These are phyloP conservation scores for Ambrosia hybrid DNA, from an alignment of 140 eudicot genomes.

Conservation along the genomic window DNA sequence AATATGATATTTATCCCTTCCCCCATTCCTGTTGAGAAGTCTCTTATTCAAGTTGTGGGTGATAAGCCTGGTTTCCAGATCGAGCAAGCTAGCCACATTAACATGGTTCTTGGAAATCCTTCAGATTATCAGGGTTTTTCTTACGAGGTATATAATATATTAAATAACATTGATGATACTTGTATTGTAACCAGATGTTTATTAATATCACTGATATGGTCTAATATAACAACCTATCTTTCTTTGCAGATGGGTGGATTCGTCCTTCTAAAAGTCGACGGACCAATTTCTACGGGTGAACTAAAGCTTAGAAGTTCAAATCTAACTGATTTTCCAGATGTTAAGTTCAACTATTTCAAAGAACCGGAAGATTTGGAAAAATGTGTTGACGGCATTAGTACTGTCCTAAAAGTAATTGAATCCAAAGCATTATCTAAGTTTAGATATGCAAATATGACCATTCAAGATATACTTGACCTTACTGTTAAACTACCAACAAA, in stretches of 20 bases:
- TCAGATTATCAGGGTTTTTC: conserved; percentile 60
- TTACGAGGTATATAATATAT: conserved; percentile 41
- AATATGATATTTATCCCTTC: conserved; percentile 19
- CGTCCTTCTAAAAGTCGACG: conserved; percentile 46
- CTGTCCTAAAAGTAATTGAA: conserved; percentile 40
- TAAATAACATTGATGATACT: too few species aligned
- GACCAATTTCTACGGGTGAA: conserved; percentile 62
- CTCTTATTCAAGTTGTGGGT: conserved; percentile 64
- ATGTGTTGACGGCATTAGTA: conserved; percentile 53
- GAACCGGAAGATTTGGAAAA: conserved; percentile 49
- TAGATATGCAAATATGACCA: conserved; percentile 24
- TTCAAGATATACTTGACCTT: conserved; percentile 45
- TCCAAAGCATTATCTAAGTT: conserved; percentile 48
- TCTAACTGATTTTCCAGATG: conserved; percentile 46
- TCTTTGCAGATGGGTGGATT: conserved; percentile 50
- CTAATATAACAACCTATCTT: not conserved
- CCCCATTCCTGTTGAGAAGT: conserved; percentile 52
- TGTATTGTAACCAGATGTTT: too few species aligned
- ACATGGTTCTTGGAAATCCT: conserved; percentile 36
- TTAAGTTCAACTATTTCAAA: conserved; percentile 65
- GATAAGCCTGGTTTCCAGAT: conserved; percentile 56
- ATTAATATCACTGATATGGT: too few species aligned
- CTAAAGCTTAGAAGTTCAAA: conserved; percentile 42
- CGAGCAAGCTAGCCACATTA: conserved; percentile 58
- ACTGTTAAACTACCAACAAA: conserved; percentile 45